Evolutionary conservation across 495 filamentous ascomycete species (phyloP).

Genomic region (Staphylotrichum tortipilum): DNA sequence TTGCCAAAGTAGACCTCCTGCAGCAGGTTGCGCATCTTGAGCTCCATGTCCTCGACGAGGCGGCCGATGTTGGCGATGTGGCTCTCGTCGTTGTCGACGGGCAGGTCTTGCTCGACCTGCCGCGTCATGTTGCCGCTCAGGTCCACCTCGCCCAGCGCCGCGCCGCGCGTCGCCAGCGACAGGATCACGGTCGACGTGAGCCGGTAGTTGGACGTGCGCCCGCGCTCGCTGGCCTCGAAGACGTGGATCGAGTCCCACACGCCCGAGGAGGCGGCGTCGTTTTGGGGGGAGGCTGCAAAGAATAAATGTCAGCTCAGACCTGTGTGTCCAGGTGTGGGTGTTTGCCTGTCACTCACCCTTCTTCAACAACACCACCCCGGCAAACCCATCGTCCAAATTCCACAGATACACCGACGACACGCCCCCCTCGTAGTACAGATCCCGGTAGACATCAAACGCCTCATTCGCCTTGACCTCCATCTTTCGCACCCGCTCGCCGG

Average conservation of each 20-base stretch:
- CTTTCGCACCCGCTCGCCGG: conserved; percentile 78
- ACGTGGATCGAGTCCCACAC: conserved; percentile 99
- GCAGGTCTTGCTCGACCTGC: conserved; percentile 84
- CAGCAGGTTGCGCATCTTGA: conserved; percentile 97
- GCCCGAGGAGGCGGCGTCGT: conserved; percentile 61
- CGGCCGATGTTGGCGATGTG: conserved; percentile 93
- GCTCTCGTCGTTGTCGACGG: conserved; percentile 80
- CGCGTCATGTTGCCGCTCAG: conserved; percentile 95
- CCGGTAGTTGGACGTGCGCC: conserved; percentile 89
- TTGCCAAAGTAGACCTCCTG: conserved; percentile 99
- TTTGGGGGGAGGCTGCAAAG: conserved; percentile 22
- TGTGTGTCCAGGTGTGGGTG: background rate
- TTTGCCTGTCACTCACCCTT: conserved; percentile 54
- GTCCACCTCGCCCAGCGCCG: conserved; percentile 79
- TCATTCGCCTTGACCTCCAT: conserved; percentile 92
- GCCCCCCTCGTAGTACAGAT: conserved; percentile 96
- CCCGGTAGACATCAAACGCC: conserved; percentile 93
- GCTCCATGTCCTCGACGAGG: conserved; percentile 98
- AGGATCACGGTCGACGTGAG: conserved; percentile 95
- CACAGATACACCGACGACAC: conserved; percentile 95
- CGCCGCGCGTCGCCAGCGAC: conserved; percentile 62
- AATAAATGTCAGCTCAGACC: background rate
- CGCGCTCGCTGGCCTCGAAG: conserved; percentile 88
- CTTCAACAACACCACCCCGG: conserved; percentile 89
- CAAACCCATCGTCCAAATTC: conserved; percentile 98